phyloP scores from a whole-genome alignment of 192 early-diverging fungal genomes.

The Powellomyces hirtus region DNA sequence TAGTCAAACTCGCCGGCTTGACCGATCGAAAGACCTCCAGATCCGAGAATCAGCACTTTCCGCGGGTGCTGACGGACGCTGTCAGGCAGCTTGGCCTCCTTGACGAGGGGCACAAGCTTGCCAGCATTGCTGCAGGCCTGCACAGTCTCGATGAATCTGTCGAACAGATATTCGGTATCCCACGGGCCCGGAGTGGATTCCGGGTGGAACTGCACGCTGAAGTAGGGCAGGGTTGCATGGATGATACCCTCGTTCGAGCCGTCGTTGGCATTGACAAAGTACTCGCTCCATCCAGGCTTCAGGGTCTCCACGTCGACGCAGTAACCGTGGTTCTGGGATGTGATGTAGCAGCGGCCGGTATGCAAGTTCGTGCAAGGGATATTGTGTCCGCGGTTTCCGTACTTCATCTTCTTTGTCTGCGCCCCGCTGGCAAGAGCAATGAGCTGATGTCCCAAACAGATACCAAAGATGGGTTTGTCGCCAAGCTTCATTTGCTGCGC shows the following conservation, averaged over 20 bases:
- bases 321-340: constrained; percentile 98
- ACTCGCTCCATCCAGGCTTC: constrained; percentile 71
- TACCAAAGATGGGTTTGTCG: constrained; percentile 95
- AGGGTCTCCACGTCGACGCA: constrained; percentile 85
- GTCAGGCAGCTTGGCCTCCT: constrained; percentile 42
- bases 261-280: constrained; percentile 98
- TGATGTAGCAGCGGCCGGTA: constrained; percentile 97
- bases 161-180: constrained; percentile 97
- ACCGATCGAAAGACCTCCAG: constrained; percentile 95
- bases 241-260: constrained; percentile 98
- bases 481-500: constrained; percentile 60
- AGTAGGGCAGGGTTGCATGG: constrained; percentile 86
- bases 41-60: constrained; percentile 95
- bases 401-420: constrained; percentile 93
- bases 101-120: constrained; percentile 74
- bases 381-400: constrained; percentile 99
- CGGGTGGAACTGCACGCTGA: constrained; percentile 99
- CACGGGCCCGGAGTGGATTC: constrained; percentile 94
- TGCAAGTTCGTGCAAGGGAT: constrained; percentile 97
- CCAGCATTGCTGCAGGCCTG: constrained; percentile 63
- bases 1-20: constrained; percentile 99
- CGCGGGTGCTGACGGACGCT: constrained; percentile 62
- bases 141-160: constrained; percentile 83
- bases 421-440: constrained; percentile 92
- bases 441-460: constrained; percentile 99